Evolutionary conservation across 371 early-diverging fungal genomes (phyloP), one percentile per base, ranked within the genome.

Genomic region (Saksenaea oblongispora): DNA sequence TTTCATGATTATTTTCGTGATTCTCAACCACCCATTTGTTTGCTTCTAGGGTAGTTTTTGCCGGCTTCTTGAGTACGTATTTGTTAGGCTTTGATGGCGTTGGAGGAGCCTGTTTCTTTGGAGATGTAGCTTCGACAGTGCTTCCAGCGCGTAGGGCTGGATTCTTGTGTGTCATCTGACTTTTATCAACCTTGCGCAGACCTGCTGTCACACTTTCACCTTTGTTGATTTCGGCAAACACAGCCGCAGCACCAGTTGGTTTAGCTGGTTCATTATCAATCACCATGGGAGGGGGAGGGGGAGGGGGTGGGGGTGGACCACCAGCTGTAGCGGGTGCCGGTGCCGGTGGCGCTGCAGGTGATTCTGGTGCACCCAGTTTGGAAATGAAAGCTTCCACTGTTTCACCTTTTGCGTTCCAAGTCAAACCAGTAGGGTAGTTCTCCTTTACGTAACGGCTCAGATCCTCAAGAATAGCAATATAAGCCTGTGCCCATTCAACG

Each of bases 151-250:
- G 87, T 17, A 97, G 76, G 17, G 81, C 86, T 0, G 97, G 97
- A 82, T 96, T 97, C 79, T 98, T 98, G 84, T 97, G 97, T 13
- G 96, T 96, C 97, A 96, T 97, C 73, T 98, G 89, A 58, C 86
- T 86, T 80, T 90, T 93, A 63, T 96, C 95, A 0, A 98, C 98
- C 79, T 97, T 97, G 58, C 91, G 90, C 66, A 98, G 80, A 14
- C 90, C 91, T 24, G 91, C 66, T 8, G 97, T 96, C 56, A 96
- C 81, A 28, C 66, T 74, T 37, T 80, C 80, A 53, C 95, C 97
- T 60, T 90, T 84, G 83, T 95, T 97, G 75, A 98, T 79, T 55
- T 92, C 91, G 41, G 90, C 90, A 80, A 96, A 94, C 34, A 98
- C 85, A 3, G 91, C 87, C 14, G 87, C 80, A 72, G 88, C 79